Evolutionary conservation across 2,329 filamentous ascomycete species (phyloP), one percentile per base, ranked within the genome.

Genomic region (Celoporthe dispersa): DNA sequence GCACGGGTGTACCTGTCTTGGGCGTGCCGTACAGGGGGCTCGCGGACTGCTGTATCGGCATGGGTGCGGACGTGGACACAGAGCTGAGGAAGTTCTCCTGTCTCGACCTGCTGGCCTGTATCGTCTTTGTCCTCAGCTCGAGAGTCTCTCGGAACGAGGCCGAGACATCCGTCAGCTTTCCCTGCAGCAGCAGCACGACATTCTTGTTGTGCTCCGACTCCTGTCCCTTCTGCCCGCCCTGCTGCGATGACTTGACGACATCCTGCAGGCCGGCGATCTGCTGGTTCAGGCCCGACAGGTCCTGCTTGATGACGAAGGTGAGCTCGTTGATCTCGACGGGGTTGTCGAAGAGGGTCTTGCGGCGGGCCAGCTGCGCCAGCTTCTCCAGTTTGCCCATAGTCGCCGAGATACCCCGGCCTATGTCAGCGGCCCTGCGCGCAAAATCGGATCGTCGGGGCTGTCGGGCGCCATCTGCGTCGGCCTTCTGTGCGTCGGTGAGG

Each of bases 151-250:
- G 98, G 87, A 99, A 98, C 80, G 95, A 97, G 73, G 91, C 93
- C 35, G 92, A 93, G 3, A 99, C 95, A 77, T 97, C 94, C 53
- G 94, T 95, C 55, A 98, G 85, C 78, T 96, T 96, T 72, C 94
- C 93, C 81, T 98, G 94, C 25, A 98, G 84, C 78, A 98, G 86
- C 72, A 97, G 90, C 3, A 98, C 93, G 41, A 98, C 96, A 78
- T 98, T 98, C 82, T 97, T 97, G 84, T 97, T 97, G 83, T 99
- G 97, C 79, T 98, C 94, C 75, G 94, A 94, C 80, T 97, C 94
- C 78, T 98, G 94, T 75, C 88, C 89, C 73, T 83, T 85, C 74
- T 85, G 87, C 59, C 92, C 91, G 53, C 41, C 62, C 75, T 95
- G 92, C 80, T 94, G 88, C 67, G 90, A 88, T 19, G 94, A 91